phyloP scores from a whole-genome alignment of 2,329 filamentous ascomycete species.

The Aspergillus proliferans region DNA sequence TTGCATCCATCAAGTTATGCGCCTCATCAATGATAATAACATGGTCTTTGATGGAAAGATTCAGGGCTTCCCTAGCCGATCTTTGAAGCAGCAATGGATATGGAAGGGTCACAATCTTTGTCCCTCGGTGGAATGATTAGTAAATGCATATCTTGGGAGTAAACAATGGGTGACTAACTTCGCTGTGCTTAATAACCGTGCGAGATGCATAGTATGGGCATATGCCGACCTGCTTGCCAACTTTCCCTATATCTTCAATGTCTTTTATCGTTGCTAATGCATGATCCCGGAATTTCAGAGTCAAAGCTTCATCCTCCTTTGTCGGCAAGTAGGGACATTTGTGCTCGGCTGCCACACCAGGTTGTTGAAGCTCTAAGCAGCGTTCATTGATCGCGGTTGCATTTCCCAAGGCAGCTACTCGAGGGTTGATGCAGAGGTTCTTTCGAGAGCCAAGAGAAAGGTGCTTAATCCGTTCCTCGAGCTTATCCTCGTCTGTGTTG shows the following conservation, averaged over 20 bases:
- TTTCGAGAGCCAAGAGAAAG: slow-evolving; percentile 80
- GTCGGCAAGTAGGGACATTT: slow-evolving; percentile 72
- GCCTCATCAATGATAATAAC: slow-evolving; percentile 96
- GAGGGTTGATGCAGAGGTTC: slow-evolving; percentile 81
- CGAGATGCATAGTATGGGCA: slow-evolving; percentile 97
- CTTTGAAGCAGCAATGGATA: slow-evolving; percentile 87
- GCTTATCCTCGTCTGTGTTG: slow-evolving; percentile 15
- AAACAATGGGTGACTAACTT: slow-evolving; percentile 43
- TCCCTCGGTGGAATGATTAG: slow-evolving; percentile 4
- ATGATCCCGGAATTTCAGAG: slow-evolving; percentile 78
- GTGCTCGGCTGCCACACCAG: slow-evolving; percentile 54
- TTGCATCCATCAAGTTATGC: slow-evolving; percentile 94
- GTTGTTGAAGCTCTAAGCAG: slow-evolving; percentile 82
- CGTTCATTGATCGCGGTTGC: slow-evolving; percentile 85
- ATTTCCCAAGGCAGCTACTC: slow-evolving; percentile 63
- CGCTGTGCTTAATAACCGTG: slow-evolving; percentile 70
- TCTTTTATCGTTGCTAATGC: slow-evolving; percentile 79
- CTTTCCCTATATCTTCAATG: slow-evolving; percentile 77
- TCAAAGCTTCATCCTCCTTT: slow-evolving; percentile 65
- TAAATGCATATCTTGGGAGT: neutral
- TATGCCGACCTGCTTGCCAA: slow-evolving; percentile 72
- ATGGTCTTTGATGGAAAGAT: slow-evolving; percentile 77
- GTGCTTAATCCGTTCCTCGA: slow-evolving; percentile 65
- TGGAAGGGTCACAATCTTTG: slow-evolving; percentile 75
- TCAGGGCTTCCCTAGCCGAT: slow-evolving; percentile 77